Evolutionary conservation across 225 moss, liverwort and hornwort genomes (phyloP).

Genomic region (Asterella californica): DNA sequence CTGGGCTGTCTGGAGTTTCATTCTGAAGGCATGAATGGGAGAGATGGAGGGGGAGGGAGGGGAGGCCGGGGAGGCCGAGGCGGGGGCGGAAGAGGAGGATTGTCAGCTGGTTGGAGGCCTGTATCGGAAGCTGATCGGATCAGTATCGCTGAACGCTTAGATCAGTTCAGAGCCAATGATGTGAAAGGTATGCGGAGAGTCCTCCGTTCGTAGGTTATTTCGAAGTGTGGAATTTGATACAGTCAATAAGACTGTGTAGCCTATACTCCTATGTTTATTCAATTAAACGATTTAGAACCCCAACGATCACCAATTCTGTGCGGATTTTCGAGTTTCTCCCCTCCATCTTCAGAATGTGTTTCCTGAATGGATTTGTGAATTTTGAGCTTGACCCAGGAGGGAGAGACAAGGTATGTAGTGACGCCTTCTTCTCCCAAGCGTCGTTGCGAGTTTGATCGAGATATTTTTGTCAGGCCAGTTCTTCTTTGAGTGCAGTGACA

Average conservation of each 20-base stretch:
- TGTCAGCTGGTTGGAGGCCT: slow-evolving; percentile 64
- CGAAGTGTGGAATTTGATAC: neutral
- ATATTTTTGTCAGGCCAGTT: neutral
- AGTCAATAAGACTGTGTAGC: neutral
- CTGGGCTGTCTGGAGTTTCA: neutral
- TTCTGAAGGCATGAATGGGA: slow-evolving; percentile 14
- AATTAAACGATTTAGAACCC: neutral
- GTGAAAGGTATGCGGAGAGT: slow-evolving; percentile 46
- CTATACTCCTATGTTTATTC: neutral
- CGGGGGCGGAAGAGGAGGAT: slow-evolving; percentile 27
- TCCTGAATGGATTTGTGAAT: neutral
- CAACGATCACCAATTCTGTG: neutral
- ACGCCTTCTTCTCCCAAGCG: neutral
- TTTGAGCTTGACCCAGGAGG: neutral
- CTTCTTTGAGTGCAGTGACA: neutral
- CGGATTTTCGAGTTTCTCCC: neutral
- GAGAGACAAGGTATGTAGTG: neutral
- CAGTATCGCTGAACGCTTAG: slow-evolving; percentile 77
- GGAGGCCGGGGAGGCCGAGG: slow-evolving; percentile 33
- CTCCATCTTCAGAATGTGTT: neutral
- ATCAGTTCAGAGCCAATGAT: slow-evolving; percentile 67
- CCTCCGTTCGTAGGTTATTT: neutral
- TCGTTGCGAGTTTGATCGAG: slow-evolving; percentile 5
- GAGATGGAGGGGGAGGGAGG: slow-evolving; percentile 24
- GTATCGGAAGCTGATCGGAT: slow-evolving; percentile 91